Base-by-base conservation (phyloP, 768 basidiomycete species). In the Collybia nuda region DNA sequence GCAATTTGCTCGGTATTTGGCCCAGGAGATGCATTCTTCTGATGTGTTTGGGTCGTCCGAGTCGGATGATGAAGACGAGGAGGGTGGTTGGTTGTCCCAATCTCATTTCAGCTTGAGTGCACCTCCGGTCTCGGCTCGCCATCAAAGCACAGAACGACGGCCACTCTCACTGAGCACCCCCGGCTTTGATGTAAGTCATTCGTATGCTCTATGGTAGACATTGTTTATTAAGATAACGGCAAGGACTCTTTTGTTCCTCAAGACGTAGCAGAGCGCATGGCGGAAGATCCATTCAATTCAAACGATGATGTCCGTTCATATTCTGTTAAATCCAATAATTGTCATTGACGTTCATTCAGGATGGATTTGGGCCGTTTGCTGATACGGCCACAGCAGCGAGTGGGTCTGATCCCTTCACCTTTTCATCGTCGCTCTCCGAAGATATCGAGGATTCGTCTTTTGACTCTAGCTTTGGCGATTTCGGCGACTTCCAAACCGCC, bases 401-500 rank as follows among this genome's bases (percentile, higher is more conserved):
- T 36, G 68, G 73, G 24, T 58, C 76, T 15, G 75, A 86, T 52
- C 78, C 79, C 0, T 88, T 90, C 66, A 80, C 77, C 2, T 81
- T 81, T 55, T 69, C 75, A 3, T 77, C 79, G 0, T 47, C 46
- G 2, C 79, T 82, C 51, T 79, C 84, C 0, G 86, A 86, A 28
- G 88, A 89, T 41, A 73, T 76, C 62, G 79, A 78, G 41, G 82
- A 85, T 47, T 74, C 78, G 3, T 79, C 86, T 24, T 50, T 47
- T 56, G 85, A 85, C 44, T 54, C 55, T 22, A 74, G 73, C 47
- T 91, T 92, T 59, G 88, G 88, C 18, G 82, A 86, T 48, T 90
- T 91, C 60, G 88, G 88, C 14, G 90, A 91, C 55, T 91, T 92
- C 60, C 87, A 89, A 3, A 89, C 89, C 47, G 89, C 90, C 59